Evolutionary conservation across 108 stramenopile genomes (phyloP), one percentile per base, ranked within the genome.

Genomic region (Discostella stelligeroides): DNA sequence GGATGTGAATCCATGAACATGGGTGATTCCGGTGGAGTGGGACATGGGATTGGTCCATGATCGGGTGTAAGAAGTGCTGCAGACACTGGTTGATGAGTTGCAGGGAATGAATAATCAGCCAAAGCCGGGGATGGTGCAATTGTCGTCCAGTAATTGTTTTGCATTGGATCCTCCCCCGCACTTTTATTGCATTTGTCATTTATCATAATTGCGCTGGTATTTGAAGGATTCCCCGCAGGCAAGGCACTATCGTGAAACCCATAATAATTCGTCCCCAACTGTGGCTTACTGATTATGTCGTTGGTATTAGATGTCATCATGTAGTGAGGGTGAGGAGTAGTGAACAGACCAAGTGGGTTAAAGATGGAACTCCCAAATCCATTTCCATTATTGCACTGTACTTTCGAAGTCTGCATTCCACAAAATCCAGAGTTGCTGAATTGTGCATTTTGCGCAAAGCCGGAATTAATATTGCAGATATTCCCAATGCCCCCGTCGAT

Each of bases 1-100:
- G 40, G 45, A 37, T 56, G 60, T 17, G 51, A 17, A 49, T 57
- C 54, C 7, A 55, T 23, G 54, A 55, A 55, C 43, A 64, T 68
- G 0, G 54, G 39, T 37, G 28, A 43, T 59, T 37, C 38, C 41
- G 76, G 67, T 42, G 60, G 68, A 34, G 45, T 70, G n/a, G 76
- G 76, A 54, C 47, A 48, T 20, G 66, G 73, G 41, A 65, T 75
- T 5, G 63, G 63, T 14, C 73, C 66, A 58, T 60, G 58, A 28
- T 42, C 17, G 8, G 76, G 76, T 27, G 76, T 77, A 34, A 77
- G 54, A 56, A 70, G 70, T 21, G 75, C 48, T 51, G 63, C 45
- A 23, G 67, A 67, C 42, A 28, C 34, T 27, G 74, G 66, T 37
- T 63, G 66, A 43, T 56, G 39, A 27, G 46, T 17, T 30, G 30